Conservation (phyloP, 306 rosid species). For the Mimosa pudica region DNA sequence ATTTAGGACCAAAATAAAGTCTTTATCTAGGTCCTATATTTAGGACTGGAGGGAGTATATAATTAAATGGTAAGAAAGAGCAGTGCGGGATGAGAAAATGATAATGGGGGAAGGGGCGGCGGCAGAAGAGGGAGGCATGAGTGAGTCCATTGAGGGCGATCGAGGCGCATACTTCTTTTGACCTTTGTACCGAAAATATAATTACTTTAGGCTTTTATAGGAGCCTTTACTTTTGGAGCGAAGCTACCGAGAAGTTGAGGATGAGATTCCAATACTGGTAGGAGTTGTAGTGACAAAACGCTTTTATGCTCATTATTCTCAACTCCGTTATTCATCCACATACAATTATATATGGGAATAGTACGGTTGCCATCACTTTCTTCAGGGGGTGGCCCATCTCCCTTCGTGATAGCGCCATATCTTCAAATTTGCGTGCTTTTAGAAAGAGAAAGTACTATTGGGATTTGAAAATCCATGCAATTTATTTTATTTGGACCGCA, state of each 20-base stretch:
- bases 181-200: conserved; percentile 30
- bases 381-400: conserved; percentile 35
- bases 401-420: conserved; percentile 6
- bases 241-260: conserved; percentile 45
- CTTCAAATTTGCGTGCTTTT: conserved; percentile 33
- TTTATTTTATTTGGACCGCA: conserved; percentile 23
- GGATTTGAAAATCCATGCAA: conserved; percentile 32
- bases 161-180: conserved; percentile 48
- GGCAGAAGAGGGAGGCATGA: conserved; percentile 11
- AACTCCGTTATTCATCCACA: conserved; percentile 8
- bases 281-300: background rate
- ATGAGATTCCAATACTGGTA: conserved; percentile 15
- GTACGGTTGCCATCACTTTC: background rate
- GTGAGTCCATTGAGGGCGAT: conserved; percentile 23
- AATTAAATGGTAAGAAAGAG: too few relatives aligned
- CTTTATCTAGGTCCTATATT: too few relatives aligned
- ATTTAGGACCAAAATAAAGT: too few relatives aligned
- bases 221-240: conserved; percentile 4
- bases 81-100: background rate
- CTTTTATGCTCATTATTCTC: background rate
- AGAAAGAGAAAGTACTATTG: conserved; percentile 22
- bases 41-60: too few relatives aligned
- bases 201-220: conserved; percentile 34
- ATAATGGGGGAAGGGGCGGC: conserved; percentile 37
- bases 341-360: background rate